phyloP scores from a whole-genome alignment of 768 basidiomycete genomes.

The Collybia mongolica region DNA sequence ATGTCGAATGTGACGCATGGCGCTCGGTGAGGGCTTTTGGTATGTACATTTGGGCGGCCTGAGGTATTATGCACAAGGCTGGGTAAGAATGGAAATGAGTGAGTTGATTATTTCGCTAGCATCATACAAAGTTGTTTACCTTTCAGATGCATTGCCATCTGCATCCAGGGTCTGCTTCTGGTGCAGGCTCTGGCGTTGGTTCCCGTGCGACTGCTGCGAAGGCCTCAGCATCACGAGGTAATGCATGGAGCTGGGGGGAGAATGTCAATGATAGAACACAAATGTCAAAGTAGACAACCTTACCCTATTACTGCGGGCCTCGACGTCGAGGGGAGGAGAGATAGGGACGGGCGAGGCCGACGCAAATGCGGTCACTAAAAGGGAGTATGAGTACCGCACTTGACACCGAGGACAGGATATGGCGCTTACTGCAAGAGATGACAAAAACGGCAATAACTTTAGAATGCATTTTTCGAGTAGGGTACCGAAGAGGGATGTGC shows the following conservation, averaged over 20 bases:
- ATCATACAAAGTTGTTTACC: too few species aligned
- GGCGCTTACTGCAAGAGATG: slow-evolving; percentile 14
- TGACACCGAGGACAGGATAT: background rate
- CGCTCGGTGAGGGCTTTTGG: too few species aligned
- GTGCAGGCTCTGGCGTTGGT: background rate
- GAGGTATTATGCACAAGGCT: too few species aligned
- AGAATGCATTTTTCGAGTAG: background rate
- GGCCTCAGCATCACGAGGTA: too few species aligned
- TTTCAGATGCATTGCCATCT: too few species aligned
- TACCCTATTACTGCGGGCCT: slow-evolving; percentile 1
- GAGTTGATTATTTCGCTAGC: too few species aligned
- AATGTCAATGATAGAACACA: too few species aligned
- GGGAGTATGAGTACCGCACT: background rate
- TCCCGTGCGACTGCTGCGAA: background rate
- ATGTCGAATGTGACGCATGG: too few species aligned
- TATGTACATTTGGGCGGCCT: too few species aligned
- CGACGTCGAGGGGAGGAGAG: slow-evolving; percentile 15
- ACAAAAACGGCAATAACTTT: background rate
- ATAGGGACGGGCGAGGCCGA: slow-evolving; percentile 14
- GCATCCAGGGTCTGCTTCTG: background rate
- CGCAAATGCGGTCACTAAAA: slow-evolving; percentile 10
- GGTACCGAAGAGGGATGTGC: background rate
- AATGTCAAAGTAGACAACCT: too few species aligned
- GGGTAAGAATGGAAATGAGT: too few species aligned
- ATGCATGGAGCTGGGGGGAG: too few species aligned